phyloP scores from a whole-genome alignment of 2,329 filamentous ascomycete genomes.

The Sphaerostilbella broomeana region DNA sequence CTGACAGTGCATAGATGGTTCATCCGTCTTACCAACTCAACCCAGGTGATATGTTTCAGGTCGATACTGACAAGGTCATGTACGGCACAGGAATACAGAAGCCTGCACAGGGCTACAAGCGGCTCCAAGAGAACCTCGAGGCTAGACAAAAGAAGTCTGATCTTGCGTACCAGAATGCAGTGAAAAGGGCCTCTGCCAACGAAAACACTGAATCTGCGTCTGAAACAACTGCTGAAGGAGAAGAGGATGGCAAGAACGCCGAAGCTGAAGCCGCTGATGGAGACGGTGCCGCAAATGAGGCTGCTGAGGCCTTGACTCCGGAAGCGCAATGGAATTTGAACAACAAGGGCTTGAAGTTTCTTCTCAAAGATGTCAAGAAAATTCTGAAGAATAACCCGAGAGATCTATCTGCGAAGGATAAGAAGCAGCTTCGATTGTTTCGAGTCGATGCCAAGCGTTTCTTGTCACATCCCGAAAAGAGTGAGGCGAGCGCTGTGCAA shows the following conservation, averaged over 20 bases:
- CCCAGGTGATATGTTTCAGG: constrained; percentile 96
- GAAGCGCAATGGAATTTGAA: constrained; percentile 22
- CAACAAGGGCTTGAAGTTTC: constrained; percentile 21
- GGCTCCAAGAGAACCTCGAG: constrained; percentile 22
- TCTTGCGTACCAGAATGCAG: constrained; percentile 17
- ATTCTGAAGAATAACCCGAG: constrained; percentile 37
- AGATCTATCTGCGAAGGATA: constrained; percentile 60
- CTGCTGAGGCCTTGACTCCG: constrained; percentile 16
- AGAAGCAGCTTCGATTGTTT: constrained; percentile 70
- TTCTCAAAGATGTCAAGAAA: constrained; percentile 28
- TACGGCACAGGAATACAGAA: constrained; percentile 77
- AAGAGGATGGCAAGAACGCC: constrained; percentile 11
- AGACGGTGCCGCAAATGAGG: constrained; percentile 18
- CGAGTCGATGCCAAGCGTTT: constrained; percentile 57
- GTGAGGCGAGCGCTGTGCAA: constrained; percentile 22
- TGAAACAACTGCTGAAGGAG: constrained; percentile 12
- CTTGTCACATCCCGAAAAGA: constrained; percentile 37
- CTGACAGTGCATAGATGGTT: constrained; percentile 59
- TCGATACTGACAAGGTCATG: constrained; percentile 82
- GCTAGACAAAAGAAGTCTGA: constrained; percentile 23
- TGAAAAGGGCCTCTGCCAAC: constrained; percentile 13
- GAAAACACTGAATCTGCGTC: constrained; percentile 17
- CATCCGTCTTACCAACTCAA: constrained; percentile 92
- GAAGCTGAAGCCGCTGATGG: constrained; percentile 20
- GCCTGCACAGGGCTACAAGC: constrained; percentile 26